These are phyloP conservation scores for Crassisporium funariophilum DNA, from an alignment of 768 basidiomycete species.

Conservation along the genomic window DNA sequence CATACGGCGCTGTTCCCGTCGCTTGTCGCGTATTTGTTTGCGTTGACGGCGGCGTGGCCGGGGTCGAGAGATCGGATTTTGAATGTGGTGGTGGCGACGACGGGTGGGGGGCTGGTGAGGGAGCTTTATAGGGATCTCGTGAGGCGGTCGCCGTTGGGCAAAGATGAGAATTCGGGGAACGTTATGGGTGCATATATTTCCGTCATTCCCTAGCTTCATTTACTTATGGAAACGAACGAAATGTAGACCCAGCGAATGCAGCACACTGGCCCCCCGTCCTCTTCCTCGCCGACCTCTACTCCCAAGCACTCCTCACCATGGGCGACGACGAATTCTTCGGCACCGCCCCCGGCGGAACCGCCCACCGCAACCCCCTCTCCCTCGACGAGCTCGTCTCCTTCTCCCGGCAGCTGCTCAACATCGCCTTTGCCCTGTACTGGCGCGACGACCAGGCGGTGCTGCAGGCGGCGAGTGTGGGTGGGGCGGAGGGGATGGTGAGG, in stretches of 20 bases:
- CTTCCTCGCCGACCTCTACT: conserved; percentile 80
- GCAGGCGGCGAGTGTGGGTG: conserved; percentile 23
- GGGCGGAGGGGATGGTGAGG: no score
- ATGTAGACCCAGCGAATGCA: conserved; percentile 45
- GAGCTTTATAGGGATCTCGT: conserved; percentile 76
- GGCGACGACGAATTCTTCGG: conserved; percentile 98
- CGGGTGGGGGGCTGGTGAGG: conserved; percentile 64
- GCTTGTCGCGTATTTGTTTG: conserved; percentile 60
- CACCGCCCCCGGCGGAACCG: conserved; percentile 21
- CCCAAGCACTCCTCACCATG: conserved; percentile 84
- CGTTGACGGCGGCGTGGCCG: conserved; percentile 64
- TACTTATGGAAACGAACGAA: no score
- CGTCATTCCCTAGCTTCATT: no score
- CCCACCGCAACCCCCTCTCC: conserved; percentile 71
- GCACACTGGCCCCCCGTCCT: conserved; percentile 69
- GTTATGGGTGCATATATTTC: no score
- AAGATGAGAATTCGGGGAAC: conserved; percentile 41
- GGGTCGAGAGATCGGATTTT: conserved; percentile 58
- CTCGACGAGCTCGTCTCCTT: conserved; percentile 81
- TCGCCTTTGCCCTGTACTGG: conserved; percentile 75
- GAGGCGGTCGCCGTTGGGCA: conserved; percentile 61
- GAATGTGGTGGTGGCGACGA: conserved; percentile 47
- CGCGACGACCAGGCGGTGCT: conserved; percentile 38
- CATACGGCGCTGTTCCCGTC: conserved; percentile 41
- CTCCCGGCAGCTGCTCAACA: conserved; percentile 77